Percentiles rank a stretch among this genome's conserved stretches.
phyloP scores from a whole-genome alignment of 225 moss, liverwort and hornwort genomes.

The Physcomitrium patens region DNA sequence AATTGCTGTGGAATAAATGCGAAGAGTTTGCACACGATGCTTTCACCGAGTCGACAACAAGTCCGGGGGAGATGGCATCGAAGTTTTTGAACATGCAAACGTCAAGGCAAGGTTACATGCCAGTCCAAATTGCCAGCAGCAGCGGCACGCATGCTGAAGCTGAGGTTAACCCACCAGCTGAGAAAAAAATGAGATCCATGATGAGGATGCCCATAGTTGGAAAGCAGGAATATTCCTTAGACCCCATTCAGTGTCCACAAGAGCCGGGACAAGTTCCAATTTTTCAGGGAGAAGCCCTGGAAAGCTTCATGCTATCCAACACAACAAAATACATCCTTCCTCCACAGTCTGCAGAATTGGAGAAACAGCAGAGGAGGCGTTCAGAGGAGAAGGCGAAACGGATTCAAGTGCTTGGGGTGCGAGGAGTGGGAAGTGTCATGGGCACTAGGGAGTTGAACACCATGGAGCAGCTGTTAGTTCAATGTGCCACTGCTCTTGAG shows the following conservation, averaged over 20 bases:
- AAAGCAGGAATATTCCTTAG: slow-evolving; percentile 9
- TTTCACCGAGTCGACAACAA: not conserved
- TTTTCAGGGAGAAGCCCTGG: slow-evolving; percentile 15
- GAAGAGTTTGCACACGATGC: slow-evolving; percentile 2
- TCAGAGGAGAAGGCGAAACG: slow-evolving; percentile 28
- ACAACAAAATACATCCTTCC: not conserved
- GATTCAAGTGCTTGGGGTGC: slow-evolving; percentile 23
- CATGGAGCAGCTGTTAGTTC: slow-evolving; percentile 76
- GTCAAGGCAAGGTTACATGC: not conserved
- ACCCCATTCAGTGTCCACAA: not conserved
- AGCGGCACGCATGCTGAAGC: not conserved
- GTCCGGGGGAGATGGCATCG: slow-evolving; percentile 31
- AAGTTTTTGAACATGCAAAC: slow-evolving; percentile 40
- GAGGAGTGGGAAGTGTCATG: slow-evolving; percentile 35
- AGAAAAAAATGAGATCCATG: slow-evolving; percentile 40
- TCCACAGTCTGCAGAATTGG: slow-evolving; percentile 2
- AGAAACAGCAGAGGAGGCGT: slow-evolving; percentile 19
- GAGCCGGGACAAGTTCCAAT: not conserved
- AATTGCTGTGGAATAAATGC: slow-evolving; percentile 26
- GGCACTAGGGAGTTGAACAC: slow-evolving; percentile 59
- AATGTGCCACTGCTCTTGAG: slow-evolving; percentile 70
- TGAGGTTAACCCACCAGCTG: slow-evolving; percentile 38
- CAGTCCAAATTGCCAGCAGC: slow-evolving; percentile 12
- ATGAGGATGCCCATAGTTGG: not conserved
- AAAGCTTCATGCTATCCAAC: not conserved